Percentiles rank a stretch among this genome's conserved stretches.
phyloP scores from a whole-genome alignment of 1,284 basidiomycete genomes.

The Cryptococcus sp. region DNA sequence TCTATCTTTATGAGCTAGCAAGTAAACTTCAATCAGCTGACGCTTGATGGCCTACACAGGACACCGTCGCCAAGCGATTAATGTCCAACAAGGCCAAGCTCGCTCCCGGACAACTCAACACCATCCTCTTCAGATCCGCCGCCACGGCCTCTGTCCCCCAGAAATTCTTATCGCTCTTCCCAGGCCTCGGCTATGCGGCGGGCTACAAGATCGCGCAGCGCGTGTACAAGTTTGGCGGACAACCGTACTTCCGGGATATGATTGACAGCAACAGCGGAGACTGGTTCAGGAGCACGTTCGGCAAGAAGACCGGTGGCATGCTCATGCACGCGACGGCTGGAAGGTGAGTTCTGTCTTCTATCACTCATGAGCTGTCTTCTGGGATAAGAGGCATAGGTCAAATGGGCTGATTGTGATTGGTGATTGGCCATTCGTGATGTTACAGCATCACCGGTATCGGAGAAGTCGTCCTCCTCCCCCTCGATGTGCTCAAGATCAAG shows the following conservation, averaged over 20 bases:
- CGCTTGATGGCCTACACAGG: constrained; percentile 47
- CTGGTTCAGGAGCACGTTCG: constrained; percentile 79
- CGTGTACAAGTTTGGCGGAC: constrained; percentile 97
- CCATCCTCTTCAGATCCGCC: constrained; percentile 85
- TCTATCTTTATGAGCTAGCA: background rate
- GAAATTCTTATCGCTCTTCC: constrained; percentile 90
- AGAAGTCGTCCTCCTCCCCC: constrained; percentile 91
- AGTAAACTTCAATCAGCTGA: background rate
- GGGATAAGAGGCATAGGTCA: too few species aligned
- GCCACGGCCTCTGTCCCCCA: constrained; percentile 68
- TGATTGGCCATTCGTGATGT: background rate
- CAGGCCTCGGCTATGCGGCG: constrained; percentile 95
- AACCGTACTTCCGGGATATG: constrained; percentile 95
- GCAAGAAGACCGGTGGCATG: constrained; percentile 94
- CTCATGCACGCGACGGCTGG: constrained; percentile 95
- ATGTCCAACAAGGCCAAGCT: constrained; percentile 94
- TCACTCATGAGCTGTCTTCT: too few species aligned
- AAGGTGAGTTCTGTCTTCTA: constrained; percentile 60
- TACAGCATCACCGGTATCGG: constrained; percentile 88
- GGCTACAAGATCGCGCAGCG: constrained; percentile 95
- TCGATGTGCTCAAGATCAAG: constrained; percentile 98
- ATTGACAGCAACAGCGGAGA: constrained; percentile 75
- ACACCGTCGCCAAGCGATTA: constrained; percentile 94
- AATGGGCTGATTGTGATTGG: constrained; percentile 2
- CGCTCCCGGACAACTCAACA: constrained; percentile 63